These are phyloP conservation scores for Begonia fuchsioides DNA, from an alignment of 306 rosid species.

Conservation along the genomic window DNA sequence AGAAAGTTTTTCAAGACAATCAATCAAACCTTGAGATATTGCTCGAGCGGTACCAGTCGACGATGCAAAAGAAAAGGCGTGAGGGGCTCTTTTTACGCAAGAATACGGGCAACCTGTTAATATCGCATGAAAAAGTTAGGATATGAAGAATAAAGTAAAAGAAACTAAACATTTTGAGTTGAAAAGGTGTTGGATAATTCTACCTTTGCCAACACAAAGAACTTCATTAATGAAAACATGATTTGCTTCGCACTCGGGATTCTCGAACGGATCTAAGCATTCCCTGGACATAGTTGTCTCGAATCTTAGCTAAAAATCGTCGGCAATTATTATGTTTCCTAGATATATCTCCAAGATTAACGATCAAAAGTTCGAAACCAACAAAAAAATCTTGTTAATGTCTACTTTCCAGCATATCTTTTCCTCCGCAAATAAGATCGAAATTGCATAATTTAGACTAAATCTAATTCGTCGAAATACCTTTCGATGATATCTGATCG, in stretches of 20 bases:
- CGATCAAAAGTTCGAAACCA: too few species aligned
- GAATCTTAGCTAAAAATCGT: too few species aligned
- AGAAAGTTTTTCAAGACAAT: too few species aligned
- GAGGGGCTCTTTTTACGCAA: conserved; percentile 71
- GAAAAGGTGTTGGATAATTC: background rate
- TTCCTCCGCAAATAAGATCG: too few species aligned
- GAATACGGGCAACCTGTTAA: conserved; percentile 70
- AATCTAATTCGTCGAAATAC: conserved; percentile 18
- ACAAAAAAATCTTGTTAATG: too few species aligned
- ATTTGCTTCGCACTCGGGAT: conserved; percentile 83
- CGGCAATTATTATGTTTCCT: too few species aligned
- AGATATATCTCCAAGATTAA: too few species aligned
- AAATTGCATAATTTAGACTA: too few species aligned
- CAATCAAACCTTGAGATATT: conserved; percentile 56
- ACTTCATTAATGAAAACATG: conserved; percentile 73
- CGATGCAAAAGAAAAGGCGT: conserved; percentile 50
- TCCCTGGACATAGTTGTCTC: conserved; percentile 31
- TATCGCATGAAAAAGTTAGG: background rate
- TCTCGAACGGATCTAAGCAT: conserved; percentile 82
- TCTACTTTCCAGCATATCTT: too few species aligned
- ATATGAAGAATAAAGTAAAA: background rate
- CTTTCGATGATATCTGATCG: conserved; percentile 53
- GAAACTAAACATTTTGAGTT: background rate
- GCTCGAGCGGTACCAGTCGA: conserved; percentile 74
- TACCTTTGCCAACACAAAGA: conserved; percentile 77